Percentiles rank a stretch among this genome's conserved stretches.
Conservation (phyloP, 345 rosid species). For the rapeseed (Brassica napus) region Da-Ae NC_063449.1:23568501-23569000, state of each 20-base stretch:
- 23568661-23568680: background rate
- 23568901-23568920: background rate
- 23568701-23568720: background rate
- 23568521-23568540: constrained; percentile 14
- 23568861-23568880: background rate
- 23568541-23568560: constrained; percentile 2
- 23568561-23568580: background rate
- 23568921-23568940: background rate
- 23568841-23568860: background rate
- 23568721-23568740: background rate
- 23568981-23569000: background rate
- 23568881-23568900: constrained; percentile 6
- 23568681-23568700: background rate
- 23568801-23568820: background rate
- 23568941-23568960: background rate
- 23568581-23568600: background rate
- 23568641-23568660: background rate
- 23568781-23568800: background rate
- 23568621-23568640: background rate
- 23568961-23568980: no score
- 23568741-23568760: background rate
- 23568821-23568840: background rate
- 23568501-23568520: background rate
- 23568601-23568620: background rate
- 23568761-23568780: background rate